These are phyloP conservation scores for Bauhinia variegata DNA, from an alignment of 306 rosid genomes.

Conservation along the genomic window DNA sequence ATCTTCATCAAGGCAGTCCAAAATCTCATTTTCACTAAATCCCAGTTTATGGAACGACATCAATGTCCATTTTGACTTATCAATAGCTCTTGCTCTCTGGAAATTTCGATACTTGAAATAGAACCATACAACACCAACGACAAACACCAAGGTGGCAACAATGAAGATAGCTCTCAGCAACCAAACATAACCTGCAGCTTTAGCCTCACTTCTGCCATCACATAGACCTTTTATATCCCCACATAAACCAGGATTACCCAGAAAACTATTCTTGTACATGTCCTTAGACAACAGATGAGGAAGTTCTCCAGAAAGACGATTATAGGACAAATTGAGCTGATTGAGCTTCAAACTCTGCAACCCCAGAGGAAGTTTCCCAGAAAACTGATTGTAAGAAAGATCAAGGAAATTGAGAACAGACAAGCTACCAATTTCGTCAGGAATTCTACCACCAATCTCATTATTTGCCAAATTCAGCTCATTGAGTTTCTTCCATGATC, in stretches of 20 bases:
- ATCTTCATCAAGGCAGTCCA: constrained; percentile 87
- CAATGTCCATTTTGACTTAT: constrained; percentile 79
- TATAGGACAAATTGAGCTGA: constrained; percentile 68
- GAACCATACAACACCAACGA: constrained; percentile 74
- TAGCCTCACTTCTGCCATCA: constrained; percentile 38
- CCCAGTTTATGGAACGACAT: constrained; percentile 93
- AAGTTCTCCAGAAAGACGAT: constrained; percentile 69
- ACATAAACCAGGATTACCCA: constrained; percentile 87
- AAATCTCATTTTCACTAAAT: constrained; percentile 77
- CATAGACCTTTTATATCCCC: constrained; percentile 63
- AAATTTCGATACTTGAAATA: constrained; percentile 72
- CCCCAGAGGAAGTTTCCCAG: constrained; percentile 67
- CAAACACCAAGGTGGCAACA: constrained; percentile 58
- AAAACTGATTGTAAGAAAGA: constrained; percentile 66
- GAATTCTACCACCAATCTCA: constrained; percentile 63
- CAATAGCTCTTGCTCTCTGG: constrained; percentile 56
- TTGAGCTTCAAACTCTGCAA: constrained; percentile 79
- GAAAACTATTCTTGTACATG: constrained; percentile 62
- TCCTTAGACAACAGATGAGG: constrained; percentile 67
- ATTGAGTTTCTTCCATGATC: constrained; percentile 64
- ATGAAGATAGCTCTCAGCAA: constrained; percentile 63
- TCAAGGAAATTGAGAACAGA: constrained; percentile 81
- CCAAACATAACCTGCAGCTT: constrained; percentile 65
- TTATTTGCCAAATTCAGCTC: constrained; percentile 80
- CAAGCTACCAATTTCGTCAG: constrained; percentile 64